Evolutionary conservation across 2,329 filamentous ascomycete genomes (phyloP).

Genomic region (Domatiomyces globalis): DNA sequence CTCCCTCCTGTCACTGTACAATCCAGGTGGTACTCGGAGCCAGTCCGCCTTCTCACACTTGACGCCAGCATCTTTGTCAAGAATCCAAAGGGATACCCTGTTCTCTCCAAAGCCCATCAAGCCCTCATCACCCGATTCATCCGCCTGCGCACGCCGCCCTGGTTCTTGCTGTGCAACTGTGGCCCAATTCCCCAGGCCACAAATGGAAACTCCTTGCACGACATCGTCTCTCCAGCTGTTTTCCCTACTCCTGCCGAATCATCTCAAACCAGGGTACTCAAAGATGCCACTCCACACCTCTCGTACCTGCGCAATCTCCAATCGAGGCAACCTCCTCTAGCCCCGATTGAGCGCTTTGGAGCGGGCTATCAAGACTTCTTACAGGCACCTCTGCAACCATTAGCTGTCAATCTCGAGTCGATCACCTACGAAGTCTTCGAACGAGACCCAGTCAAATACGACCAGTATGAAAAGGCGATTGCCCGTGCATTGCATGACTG

Average conservation of each 20-base stretch:
- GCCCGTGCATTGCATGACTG: conserved; percentile 70
- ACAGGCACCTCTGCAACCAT: conserved; percentile 82
- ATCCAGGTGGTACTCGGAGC: conserved; percentile 50
- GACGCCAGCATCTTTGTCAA: conserved; percentile 40
- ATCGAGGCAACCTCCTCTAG: conserved; percentile 56
- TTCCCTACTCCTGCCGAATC: conserved; percentile 63
- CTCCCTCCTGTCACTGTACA: conserved; percentile 44
- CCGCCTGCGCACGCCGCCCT: conserved; percentile 43
- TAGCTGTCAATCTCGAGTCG: conserved; percentile 92
- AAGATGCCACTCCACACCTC: conserved; percentile 51
- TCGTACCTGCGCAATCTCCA: conserved; percentile 77
- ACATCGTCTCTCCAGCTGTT: conserved; percentile 19
- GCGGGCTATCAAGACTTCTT: conserved; percentile 82
- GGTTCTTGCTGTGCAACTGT: conserved; percentile 46
- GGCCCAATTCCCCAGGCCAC: conserved; percentile 38
- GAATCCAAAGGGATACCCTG: conserved; percentile 45
- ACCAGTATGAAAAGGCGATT: conserved; percentile 82
- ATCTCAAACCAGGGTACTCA: conserved; percentile 32
- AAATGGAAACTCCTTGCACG: background rate
- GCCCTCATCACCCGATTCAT: conserved; percentile 42
- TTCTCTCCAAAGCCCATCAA: conserved; percentile 45
- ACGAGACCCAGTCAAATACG: conserved; percentile 94
- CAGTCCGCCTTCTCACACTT: conserved; percentile 42
- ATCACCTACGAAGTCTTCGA: conserved; percentile 98
- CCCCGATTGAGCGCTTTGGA: conserved; percentile 51